A percentile compares a stretch with the other conserved stretches of the same genome.
These are phyloP conservation scores for Fraxinus xanthoxyloides DNA, from an alignment of 305 asterid genomes.

Conservation along the genomic window DNA sequence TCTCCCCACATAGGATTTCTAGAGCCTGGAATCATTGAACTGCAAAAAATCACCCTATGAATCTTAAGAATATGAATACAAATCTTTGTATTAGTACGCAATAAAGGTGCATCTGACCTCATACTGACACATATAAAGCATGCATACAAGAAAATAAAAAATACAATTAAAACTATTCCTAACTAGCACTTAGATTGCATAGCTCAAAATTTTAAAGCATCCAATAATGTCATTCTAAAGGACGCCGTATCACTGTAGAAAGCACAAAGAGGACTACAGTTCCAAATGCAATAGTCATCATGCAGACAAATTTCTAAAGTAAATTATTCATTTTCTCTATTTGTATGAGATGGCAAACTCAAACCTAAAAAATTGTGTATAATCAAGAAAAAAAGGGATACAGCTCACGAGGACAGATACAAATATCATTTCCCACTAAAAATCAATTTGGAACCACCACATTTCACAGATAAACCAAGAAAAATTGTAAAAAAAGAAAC, in stretches of 20 bases:
- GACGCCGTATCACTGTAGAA: not conserved
- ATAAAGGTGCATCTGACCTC: slow-evolving; percentile 11
- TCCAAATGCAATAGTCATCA: not conserved
- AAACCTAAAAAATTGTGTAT: not conserved
- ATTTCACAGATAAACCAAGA: not conserved
- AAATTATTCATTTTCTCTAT: not conserved
- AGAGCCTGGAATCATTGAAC: slow-evolving; percentile 97
- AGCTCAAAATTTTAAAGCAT: slow-evolving; percentile 6
- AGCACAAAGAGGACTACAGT: not conserved
- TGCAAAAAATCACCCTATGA: slow-evolving; percentile 35
- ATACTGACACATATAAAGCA: slow-evolving; percentile 11
- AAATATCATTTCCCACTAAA: not conserved
- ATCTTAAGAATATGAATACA: slow-evolving; percentile 13
- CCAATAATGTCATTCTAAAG: not conserved
- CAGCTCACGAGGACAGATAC: not conserved
- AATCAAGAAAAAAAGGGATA: not conserved
- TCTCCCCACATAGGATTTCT: slow-evolving; percentile 99
- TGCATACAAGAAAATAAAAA: slow-evolving; percentile 14
- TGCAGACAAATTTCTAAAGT: not conserved
- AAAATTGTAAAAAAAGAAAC: not conserved
- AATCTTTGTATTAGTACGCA: slow-evolving; percentile 9
- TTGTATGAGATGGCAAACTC: slow-evolving; percentile 1
- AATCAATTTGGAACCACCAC: not conserved
- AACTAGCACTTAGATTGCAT: not conserved
- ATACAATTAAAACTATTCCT: not conserved